These are phyloP conservation scores for Geosmithia flava DNA, from an alignment of 2,329 filamentous ascomycete species.

Conservation along the genomic window DNA sequence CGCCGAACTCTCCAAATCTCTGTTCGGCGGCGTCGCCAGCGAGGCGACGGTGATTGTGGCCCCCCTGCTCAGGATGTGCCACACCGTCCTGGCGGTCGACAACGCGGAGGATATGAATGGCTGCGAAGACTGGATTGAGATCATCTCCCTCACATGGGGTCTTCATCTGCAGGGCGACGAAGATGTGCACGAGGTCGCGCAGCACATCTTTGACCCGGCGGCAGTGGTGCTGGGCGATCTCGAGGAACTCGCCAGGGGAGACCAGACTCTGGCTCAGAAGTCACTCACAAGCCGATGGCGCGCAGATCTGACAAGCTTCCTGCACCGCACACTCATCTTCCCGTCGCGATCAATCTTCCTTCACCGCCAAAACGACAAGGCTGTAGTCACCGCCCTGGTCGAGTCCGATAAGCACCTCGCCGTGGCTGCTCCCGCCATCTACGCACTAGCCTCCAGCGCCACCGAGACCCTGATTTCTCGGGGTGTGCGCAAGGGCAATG, in stretches of 20 bases:
- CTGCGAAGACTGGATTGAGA: constrained; percentile 33
- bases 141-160: constrained; percentile 35
- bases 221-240: constrained; percentile 26
- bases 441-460: constrained; percentile 23
- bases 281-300: constrained; percentile 24
- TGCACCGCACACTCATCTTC: constrained; percentile 37
- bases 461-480: constrained; percentile 10
- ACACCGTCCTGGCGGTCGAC: constrained; percentile 19
- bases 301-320: constrained; percentile 31
- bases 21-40: constrained; percentile 36
- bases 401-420: constrained; percentile 20
- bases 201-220: constrained; percentile 26
- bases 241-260: constrained; percentile 10
- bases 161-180: constrained; percentile 36
- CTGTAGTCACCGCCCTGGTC: constrained; percentile 26
- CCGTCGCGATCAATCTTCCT: constrained; percentile 36
- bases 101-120: constrained; percentile 19
- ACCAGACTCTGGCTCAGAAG: constrained; percentile 10
- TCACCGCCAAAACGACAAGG: constrained; percentile 25
- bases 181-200: constrained; percentile 36
- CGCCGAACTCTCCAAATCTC: constrained; percentile 43
- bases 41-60: constrained; percentile 33
- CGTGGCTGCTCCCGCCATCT: constrained; percentile 29
- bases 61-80: constrained; percentile 32
- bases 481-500: constrained; percentile 18